Evolutionary conservation across 208 protist species (phyloP), one percentile per base, ranked within the genome.

Genomic region (Plasmodiophora brassicae): DNA sequence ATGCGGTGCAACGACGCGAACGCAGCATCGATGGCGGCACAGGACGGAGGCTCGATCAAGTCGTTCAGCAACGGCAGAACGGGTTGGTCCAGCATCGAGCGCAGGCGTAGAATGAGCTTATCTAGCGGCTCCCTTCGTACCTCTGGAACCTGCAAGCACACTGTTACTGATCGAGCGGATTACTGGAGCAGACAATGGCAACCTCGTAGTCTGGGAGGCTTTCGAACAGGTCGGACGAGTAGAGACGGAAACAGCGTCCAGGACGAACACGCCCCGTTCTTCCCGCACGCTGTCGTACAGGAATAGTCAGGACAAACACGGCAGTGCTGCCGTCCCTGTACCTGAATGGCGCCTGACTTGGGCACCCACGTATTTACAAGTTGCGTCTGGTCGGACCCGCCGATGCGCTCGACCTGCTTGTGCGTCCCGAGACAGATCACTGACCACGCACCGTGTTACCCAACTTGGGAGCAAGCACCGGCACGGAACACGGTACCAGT

Each of bases 181-280:
- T 57, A 57, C 25, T 57, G 25, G 14, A 25, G 50, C 50, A 57
- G 14, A 57, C 20, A 57, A 57, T 57, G 20, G 25, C 50, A 25
- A 57, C 50, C 50, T 57, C 50, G 25, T 57, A 57, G 25, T 57
- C 50, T 28, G 50, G 20, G 25, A 57, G 25, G 50, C 50, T 14
- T 25, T 57, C 50, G 50, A 28, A 57, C 50, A 57, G 14, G 14
- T 44, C 32, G 83, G 95, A 46, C 0, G 95, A 94, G 85, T 93
- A 96, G 0, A 96, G 86, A 20, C 89, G 46, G 72, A 91, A 95
- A 41, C 88, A 91, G 28, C 91, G 57, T 22, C 94, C 94, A 0
- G 86, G 60, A 0, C 86, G 25, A 20, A 41, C 54, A 43, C 87
- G 1, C 0, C 87, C 87, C 89, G 87, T 86, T 89, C 91, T 28